phyloP scores from a whole-genome alignment of 805 yeast genomes.

The Teunomyces kruisii region DNA sequence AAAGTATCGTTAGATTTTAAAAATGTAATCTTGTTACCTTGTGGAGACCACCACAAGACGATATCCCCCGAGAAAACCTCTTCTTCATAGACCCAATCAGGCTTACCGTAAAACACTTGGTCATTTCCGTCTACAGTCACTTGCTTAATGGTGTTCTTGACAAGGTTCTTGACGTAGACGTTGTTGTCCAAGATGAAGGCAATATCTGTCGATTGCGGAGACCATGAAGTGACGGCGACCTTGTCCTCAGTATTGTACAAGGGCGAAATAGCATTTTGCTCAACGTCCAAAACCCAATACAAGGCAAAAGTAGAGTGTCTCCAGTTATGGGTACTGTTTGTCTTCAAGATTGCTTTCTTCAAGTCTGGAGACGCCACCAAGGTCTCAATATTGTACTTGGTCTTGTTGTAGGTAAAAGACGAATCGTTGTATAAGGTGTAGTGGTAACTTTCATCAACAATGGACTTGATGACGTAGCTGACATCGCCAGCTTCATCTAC shows the following conservation, averaged over 20 bases:
- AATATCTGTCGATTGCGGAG: slow-evolving; percentile 57
- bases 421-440: slow-evolving; percentile 51
- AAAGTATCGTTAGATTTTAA: slow-evolving; percentile 58
- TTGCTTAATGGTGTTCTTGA: slow-evolving; percentile 18
- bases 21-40: slow-evolving; percentile 54
- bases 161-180: slow-evolving; percentile 47
- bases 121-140: slow-evolving; percentile 54
- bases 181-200: slow-evolving; percentile 59
- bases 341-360: slow-evolving; percentile 54
- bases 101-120: slow-evolving; percentile 61
- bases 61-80: slow-evolving; percentile 62
- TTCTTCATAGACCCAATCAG: slow-evolving; percentile 87
- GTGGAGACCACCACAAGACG: slow-evolving; percentile 74
- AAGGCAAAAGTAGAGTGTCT: slow-evolving; percentile 49
- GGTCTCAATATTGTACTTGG: slow-evolving; percentile 47
- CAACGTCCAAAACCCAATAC: slow-evolving; percentile 42
- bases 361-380: slow-evolving; percentile 70
- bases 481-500: slow-evolving; percentile 40
- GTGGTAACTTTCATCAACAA: slow-evolving; percentile 45
- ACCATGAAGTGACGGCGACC: slow-evolving; percentile 58
- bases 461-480: slow-evolving; percentile 55
- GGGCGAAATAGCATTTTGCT: slow-evolving; percentile 8
- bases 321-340: slow-evolving; percentile 62
- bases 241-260: slow-evolving; percentile 14
- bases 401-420: slow-evolving; percentile 38